Evolutionary conservation across 2,329 filamentous ascomycete genomes (phyloP), one percentile per base, ranked within the genome.

Genomic region (Epichloe coenophiala): DNA sequence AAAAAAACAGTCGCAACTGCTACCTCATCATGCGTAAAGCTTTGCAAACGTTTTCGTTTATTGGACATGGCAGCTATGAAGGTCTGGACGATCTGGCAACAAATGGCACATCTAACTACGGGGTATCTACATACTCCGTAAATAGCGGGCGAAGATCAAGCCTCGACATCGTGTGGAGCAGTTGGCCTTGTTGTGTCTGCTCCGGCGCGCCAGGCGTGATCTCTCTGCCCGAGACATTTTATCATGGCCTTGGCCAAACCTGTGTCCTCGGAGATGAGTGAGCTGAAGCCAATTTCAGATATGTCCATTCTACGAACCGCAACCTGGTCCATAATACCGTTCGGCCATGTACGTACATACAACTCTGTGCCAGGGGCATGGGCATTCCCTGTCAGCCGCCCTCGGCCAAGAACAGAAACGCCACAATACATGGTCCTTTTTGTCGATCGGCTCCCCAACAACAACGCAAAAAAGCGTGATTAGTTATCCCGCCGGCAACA

Each of bases 171-270:
- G 23, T 19, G 13, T 21, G 21, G 23, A 40, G 21, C 33, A 36
- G 17, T 47, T 41, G 12, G 13, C 44, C 27, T 37, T 47, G 19
- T 43, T n/a, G 39, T 19, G 35, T 33, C 19, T 39, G 23, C 12
- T 35, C 49, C 31, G 47, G 37, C 38, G 37, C 39, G 37, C 50
- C 44, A 51, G 36, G 27, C 33, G 49, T 38, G 35, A 42, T 48
- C 37, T 31, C 40, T 48, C 39, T 54, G 50, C 36, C 53, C 54
- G 50, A 56, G 54, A 57, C 56, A 53, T 53, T n/a, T 50, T 35
- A 49, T 48, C 50, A 51, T 55, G 43, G 38, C 45, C 42, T 27
- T 15, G 45, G 36, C 53, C 50, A 42, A 42, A 40, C 12, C 43
- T 35, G 45, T 52, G 40, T 45, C n/a, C 40, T 17, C 47, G 44